Conservation (phyloP, 352 stramenopile species). For the Pythium pyrilobum region DNA sequence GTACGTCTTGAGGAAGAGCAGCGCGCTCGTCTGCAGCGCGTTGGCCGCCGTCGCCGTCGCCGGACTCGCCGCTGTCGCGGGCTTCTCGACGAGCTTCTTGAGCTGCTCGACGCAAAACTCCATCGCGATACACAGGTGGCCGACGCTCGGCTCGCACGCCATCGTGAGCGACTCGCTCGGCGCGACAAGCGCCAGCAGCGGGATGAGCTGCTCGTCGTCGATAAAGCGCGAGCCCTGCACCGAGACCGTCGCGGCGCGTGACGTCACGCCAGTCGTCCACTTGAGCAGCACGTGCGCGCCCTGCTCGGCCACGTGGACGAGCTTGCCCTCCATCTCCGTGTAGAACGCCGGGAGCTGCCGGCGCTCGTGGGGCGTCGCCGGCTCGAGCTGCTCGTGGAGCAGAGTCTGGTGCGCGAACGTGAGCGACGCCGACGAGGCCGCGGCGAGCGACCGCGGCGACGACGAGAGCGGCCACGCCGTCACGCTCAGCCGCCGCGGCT, state of each 20-base stretch:
- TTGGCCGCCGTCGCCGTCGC: slow-evolving; percentile 16
- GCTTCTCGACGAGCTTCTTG: slow-evolving; percentile 6
- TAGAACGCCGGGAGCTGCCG: slow-evolving; percentile 34
- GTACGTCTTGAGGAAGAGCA: slow-evolving; percentile 70
- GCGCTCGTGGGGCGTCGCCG: slow-evolving; percentile 30
- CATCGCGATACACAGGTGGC: slow-evolving; percentile 60
- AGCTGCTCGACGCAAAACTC: slow-evolving; percentile 53
- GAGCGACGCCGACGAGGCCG: slow-evolving; percentile 29
- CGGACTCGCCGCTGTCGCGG: too few relatives aligned
- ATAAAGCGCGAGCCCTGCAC: slow-evolving; percentile 41
- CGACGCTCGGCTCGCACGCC: slow-evolving; percentile 39
- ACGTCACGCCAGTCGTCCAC: slow-evolving; percentile 40
- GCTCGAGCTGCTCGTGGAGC: slow-evolving; percentile 51
- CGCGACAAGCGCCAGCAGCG: slow-evolving; percentile 36
- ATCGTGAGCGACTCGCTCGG: slow-evolving; percentile 45
- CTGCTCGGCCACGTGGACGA: slow-evolving; percentile 42
- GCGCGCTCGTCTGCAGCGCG: slow-evolving; percentile 36
- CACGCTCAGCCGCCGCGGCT: slow-evolving; percentile 16
- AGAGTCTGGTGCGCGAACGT: slow-evolving; percentile 57
- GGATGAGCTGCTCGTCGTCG: slow-evolving; percentile 57
- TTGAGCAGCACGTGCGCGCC: slow-evolving; percentile 39
- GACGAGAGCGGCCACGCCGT: slow-evolving; percentile 24
- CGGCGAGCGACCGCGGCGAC: slow-evolving; percentile 28
- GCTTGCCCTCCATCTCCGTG: slow-evolving; percentile 34
- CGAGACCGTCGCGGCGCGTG: slow-evolving; percentile 34